Base-by-base conservation (phyloP, 352 stramenopile genomes). In the Phytophthora capsici region DNA sequence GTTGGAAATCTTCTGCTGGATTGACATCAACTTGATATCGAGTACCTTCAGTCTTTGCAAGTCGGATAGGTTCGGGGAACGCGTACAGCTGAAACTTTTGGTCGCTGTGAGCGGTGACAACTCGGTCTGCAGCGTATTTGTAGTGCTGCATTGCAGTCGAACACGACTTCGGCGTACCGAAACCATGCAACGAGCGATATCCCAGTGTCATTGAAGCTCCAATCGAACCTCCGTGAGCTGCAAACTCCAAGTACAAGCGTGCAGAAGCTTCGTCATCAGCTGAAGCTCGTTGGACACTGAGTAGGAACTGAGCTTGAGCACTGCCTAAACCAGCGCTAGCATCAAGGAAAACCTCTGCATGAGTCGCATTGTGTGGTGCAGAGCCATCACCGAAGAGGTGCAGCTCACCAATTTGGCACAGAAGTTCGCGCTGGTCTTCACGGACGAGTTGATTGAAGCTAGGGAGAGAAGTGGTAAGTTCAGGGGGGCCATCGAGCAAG, bases 181-280 rank as follows among this genome's bases (percentile, higher is more conserved):
- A 80, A 37, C 89, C 88, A 22, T 90, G 65, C 1, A 85, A 40
- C 16, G 87, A 73, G 0, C 81, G 74, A 32, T 93, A 93, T 3
- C 86, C 89, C 8, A 95, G 69, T n/a, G 81, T 80, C 73, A 95
- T 89, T 12, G 76, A 66, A 4, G 88, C 77, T 0, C 54, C 43
- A 0, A 82, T 41, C 0, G 81, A 82, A 1, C 78, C 69, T 4
- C 66, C 77, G 7, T 69, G 59, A 25, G 75, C 62, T 10, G 82
- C 75, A 65, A 96, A 93, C 32, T 86, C 69, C 28, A 92, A 82
- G 50, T 86, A 80, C 1, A 95, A 47, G 6, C 73, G 43, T 14
- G 58, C 56, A 17, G 41, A 59, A 28, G 65, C 65, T 13, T 32
- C 28, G n/a, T 73, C 25, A 48, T 53, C 34, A 38, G 37, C 12